Percentiles rank a stretch among this genome's conserved stretches.
Conservation (phyloP, 495 filamentous ascomycete genomes). For the Trichoderma erinaceum region DNA sequence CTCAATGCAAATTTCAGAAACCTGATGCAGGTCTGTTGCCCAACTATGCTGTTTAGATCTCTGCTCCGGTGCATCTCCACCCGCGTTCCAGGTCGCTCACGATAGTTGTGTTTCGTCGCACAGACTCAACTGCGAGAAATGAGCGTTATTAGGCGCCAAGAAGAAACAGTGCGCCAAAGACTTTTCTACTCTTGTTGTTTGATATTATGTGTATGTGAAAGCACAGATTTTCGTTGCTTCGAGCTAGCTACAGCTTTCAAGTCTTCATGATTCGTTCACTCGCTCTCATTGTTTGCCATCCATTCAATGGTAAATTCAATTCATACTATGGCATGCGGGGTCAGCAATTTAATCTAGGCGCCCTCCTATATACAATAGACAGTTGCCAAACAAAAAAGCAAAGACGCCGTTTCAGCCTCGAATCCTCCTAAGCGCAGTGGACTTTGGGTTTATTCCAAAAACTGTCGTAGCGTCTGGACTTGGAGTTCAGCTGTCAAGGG, state of each 20-base stretch:
- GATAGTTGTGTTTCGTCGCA: not conserved
- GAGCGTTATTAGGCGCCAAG: not conserved
- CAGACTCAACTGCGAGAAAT: not conserved
- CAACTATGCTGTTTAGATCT: not conserved
- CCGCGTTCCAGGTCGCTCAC: not conserved
- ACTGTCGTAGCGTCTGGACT: not conserved
- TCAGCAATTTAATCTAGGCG: not conserved
- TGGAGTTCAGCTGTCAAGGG: conserved; percentile 10
- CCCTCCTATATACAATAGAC: not conserved
- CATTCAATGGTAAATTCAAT: not conserved
- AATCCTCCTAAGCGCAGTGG: not conserved
- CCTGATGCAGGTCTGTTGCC: not conserved
- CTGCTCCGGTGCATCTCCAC: not conserved
- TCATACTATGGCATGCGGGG: not conserved
- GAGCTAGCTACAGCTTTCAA: not conserved
- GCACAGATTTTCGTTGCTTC: not conserved
- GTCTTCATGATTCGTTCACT: not conserved
- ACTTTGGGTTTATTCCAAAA: not conserved
- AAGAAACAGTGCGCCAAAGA: not conserved
- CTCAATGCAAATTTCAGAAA: not conserved
- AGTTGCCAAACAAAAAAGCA: not conserved
- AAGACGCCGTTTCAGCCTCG: not conserved
- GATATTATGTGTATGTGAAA: not conserved
- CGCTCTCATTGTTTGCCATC: not conserved
- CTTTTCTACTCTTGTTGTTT: not conserved